Evolutionary conservation across 2,329 filamentous ascomycete species (phyloP), one percentile per base, ranked within the genome.

Genomic region (Cladophialophora bantiana): DNA sequence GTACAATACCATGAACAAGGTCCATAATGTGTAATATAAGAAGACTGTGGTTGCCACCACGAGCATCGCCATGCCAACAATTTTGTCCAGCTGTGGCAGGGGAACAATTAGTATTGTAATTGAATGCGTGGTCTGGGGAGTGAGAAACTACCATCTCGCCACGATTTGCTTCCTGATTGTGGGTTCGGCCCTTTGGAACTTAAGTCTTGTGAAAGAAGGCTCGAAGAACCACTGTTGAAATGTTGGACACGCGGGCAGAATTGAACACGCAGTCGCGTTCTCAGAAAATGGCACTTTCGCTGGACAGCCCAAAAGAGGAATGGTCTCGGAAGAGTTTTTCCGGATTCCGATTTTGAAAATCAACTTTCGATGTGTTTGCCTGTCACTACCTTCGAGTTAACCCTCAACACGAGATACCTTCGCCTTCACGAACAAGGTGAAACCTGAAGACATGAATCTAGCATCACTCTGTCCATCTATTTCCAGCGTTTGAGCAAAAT

Each of bases 1-100:
- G 38, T 55, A 56, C 75, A 82, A 66, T 87, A 97, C 95, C 92
- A 99, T 98, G 73, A 98, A 86, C 71, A 99, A 86, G 34, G 95
- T 97, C 95, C 95, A 99, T 80, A 97, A 88, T 71, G 93, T 95
- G 84, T 99, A 99, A 87, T 99, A 99, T 75, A 90, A 83, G 79
- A 92, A 92, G 78, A 92, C 87, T 75, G 85, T 84, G 72, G 89
- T 89, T 75, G 90, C 89, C 83, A 86, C 84, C 80, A 91, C 83
- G 78, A 92, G 88, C 90, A 92, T 92, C 80, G 85, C 87, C 80
- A 90, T 85, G 81, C 90, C 90, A 73, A 90, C 85, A 73, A 91
- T 86, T 88, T 92, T 94, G 87, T 96, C 95, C 83, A 97, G 91
- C 95, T 99, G 79, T 54, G 67, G 38, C 40, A 48, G 60, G 32